Percentiles rank a stretch among this genome's conserved stretches.
Evolutionary conservation across 192 early-diverging fungal genomes (phyloP).

Genomic region (Funneliformis geosporum): DNA sequence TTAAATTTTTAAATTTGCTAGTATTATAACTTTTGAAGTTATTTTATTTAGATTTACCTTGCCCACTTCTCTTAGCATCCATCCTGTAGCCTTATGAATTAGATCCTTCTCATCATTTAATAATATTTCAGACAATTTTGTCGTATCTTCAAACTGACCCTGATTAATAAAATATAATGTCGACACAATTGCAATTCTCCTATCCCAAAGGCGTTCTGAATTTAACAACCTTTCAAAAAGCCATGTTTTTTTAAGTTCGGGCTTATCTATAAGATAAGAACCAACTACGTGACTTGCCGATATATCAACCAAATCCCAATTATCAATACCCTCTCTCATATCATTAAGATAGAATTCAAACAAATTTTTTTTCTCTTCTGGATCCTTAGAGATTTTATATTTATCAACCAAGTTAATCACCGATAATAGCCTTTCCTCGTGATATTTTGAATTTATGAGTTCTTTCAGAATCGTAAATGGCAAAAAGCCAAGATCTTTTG

Average conservation of each 20-base stretch:
- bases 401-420: constrained; percentile 8
- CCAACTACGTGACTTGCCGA: constrained; percentile 24
- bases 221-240: constrained; percentile 1
- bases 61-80: constrained; percentile 25
- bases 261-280: constrained; percentile 14
- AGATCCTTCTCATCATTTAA: constrained; percentile 16
- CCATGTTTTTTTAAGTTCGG: constrained; percentile 23
- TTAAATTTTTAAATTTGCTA: neutral
- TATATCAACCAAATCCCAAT: constrained; percentile 29
- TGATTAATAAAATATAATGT: constrained; percentile 11
- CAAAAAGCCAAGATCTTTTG: constrained; percentile 8
- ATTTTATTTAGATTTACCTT: neutral
- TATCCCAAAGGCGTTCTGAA: constrained; percentile 22
- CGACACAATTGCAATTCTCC: constrained; percentile 24
- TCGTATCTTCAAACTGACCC: constrained; percentile 23
- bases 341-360: constrained; percentile 17
- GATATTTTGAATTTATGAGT: constrained; percentile 10
- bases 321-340: constrained; percentile 23
- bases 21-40: neutral
- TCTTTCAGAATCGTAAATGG: neutral
- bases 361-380: neutral
- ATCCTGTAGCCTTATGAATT: constrained; percentile 30
- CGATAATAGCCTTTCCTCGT: constrained; percentile 25
- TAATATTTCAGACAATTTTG: constrained; percentile 18
- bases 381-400: constrained; percentile 13